Evolutionary conservation across 1,139 yeast genomes (phyloP), one percentile per base, ranked within the genome.

Genomic region (Kluyveromyces marxianus): DNA sequence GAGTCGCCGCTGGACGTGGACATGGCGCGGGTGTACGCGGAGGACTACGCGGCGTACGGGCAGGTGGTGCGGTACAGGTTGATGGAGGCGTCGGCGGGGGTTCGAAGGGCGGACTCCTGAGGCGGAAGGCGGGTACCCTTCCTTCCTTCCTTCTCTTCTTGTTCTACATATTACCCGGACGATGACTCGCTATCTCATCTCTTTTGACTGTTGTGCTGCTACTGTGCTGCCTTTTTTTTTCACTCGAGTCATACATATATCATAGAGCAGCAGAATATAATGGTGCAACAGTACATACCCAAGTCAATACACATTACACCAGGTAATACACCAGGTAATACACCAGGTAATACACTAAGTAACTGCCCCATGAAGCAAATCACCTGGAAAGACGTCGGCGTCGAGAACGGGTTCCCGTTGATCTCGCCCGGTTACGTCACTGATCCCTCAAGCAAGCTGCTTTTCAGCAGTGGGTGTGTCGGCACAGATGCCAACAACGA

Each of bases 1-100:
- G 84, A 84, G 55, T 81, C 90, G 35, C 97, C 97, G 1, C 68
- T 89, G 42, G 87, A 89, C 59, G 74, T 89, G 28, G 97, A 89
- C 61, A 77, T 87, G 62, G 94, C 96, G n/a, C 86, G 83, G 57
- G 64, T 89, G 43, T 74, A 75, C 48, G 62, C 69, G 43, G 81
- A 79, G 32, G 95, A 81, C 53, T 42, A 35, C 5, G 57, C 57
- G 2, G 85, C 79, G 0, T 84, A 83, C 56, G 73, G 77, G 47
- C 80, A 81, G 35, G 65, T 86, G 55, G 77, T 83, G 3, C 76
- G 75, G 41, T 86, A 81, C 62, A 37, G 50, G 38, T 42, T 41
- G 35, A 27, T 32, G 27, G 42, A 39, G 42, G 37, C 37, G 7
- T 21, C 21, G 14, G 8, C 14, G 7, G 34, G 10, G 7, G 31